A percentile compares a stretch with the other conserved stretches of the same genome.
Evolutionary conservation across 805 yeast species (phyloP).

Genomic region (Wickerhamomyces bisporus): DNA sequence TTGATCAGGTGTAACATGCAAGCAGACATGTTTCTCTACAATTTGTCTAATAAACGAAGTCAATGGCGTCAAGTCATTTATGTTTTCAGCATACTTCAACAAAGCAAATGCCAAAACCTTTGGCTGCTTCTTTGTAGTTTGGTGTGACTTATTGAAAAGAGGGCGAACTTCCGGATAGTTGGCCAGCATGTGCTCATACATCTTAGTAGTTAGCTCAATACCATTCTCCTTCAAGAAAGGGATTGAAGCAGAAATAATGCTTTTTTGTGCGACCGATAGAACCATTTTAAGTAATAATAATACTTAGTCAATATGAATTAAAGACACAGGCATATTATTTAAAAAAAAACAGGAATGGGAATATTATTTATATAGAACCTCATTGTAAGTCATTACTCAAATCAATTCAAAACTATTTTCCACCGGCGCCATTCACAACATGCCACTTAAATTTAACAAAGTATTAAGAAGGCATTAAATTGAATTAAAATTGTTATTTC

Average conservation of each 20-base stretch:
- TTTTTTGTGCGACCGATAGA: slow-evolving; percentile 28
- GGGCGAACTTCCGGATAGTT: slow-evolving; percentile 50
- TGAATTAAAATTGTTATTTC: too few relatives aligned
- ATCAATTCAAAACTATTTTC: background rate
- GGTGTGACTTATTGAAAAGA: slow-evolving; percentile 59
- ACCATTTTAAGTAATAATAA: slow-evolving; percentile 9
- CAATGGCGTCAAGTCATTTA: slow-evolving; percentile 52
- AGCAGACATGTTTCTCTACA: slow-evolving; percentile 61
- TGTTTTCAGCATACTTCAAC: slow-evolving; percentile 55
- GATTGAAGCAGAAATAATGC: slow-evolving; percentile 40
- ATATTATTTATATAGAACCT: too few relatives aligned
- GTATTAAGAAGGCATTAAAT: too few relatives aligned
- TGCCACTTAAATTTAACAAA: too few relatives aligned
- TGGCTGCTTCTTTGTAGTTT: slow-evolving; percentile 52
- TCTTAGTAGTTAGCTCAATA: slow-evolving; percentile 43
- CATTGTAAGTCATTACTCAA: background rate
- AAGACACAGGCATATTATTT: background rate
- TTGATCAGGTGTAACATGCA: slow-evolving; percentile 58
- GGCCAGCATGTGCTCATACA: slow-evolving; percentile 52
- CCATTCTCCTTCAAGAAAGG: slow-evolving; percentile 57
- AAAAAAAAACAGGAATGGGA: too few relatives aligned
- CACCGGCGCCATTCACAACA: background rate
- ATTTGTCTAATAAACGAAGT: slow-evolving; percentile 51
- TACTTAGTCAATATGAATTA: background rate
- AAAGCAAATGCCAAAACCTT: slow-evolving; percentile 58